Percentiles rank a stretch among this genome's conserved stretches.
Conservation (phyloP, 2,329 filamentous ascomycete genomes). For the Sphaerulina vaccinii region DNA sequence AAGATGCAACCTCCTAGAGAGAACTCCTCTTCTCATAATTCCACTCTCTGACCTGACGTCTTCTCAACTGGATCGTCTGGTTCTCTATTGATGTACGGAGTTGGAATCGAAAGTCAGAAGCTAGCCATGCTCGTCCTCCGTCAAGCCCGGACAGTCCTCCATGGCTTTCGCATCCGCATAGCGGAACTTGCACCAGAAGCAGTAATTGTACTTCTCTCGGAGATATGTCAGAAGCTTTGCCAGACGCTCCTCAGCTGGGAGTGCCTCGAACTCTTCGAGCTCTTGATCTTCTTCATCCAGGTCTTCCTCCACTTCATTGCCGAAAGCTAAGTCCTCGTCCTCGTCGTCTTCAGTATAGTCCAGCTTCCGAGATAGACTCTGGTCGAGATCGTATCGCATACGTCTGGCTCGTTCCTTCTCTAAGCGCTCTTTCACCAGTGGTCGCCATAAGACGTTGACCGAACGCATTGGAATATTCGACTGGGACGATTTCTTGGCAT, state of each 20-base stretch:
- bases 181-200: conserved; percentile 90
- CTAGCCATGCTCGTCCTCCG: conserved; percentile 78
- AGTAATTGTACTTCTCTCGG: conserved; percentile 72
- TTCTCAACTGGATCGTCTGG: too few relatives aligned
- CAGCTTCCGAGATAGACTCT: conserved; percentile 62
- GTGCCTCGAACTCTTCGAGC: conserved; percentile 72
- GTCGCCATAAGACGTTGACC: conserved; percentile 75
- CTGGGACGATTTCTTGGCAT: not conserved
- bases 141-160: conserved; percentile 81
- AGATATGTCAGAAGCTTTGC: conserved; percentile 66
- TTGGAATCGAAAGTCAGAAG: too few relatives aligned
- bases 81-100: too few relatives aligned
- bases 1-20: too few relatives aligned
- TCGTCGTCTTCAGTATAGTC: conserved; percentile 68
- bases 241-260: conserved; percentile 67
- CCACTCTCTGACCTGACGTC: too few relatives aligned
- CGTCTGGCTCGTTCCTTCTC: conserved; percentile 67
- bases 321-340: conserved; percentile 68
- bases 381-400: conserved; percentile 65
- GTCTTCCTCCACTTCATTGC: conserved; percentile 61
- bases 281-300: conserved; percentile 79
- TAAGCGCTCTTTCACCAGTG: conserved; percentile 67
- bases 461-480: conserved; percentile 47
- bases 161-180: conserved; percentile 63
- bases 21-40: too few relatives aligned